Evolutionary conservation across 2,329 filamentous ascomycete species (phyloP), one percentile per base, ranked within the genome.

Genomic region (Pochonia chlamydosporia): DNA sequence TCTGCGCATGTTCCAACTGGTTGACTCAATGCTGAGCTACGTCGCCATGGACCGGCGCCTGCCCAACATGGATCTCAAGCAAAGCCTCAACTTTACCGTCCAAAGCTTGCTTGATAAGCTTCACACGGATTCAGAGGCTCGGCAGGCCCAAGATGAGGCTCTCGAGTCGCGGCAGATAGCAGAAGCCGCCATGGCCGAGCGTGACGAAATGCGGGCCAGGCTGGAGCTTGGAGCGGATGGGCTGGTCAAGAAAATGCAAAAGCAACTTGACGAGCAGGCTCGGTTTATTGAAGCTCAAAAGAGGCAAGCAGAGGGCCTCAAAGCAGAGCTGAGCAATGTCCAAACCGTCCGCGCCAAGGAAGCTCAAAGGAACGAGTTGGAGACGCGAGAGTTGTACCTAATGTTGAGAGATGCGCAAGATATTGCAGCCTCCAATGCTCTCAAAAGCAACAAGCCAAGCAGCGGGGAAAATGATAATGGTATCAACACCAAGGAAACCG

Each of bases 371-470:
- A 95, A 96, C 60, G 93, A 99, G 68, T 74, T 99, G 25, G 93
- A 99, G 69, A 97, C 92, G 2, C 80, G 93, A 70, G 93, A 99
- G 68, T 72, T 99, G 20, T 99, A 97, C 66, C 85, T 99, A 48
- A 99, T 99, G 93, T 84, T 99, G 54, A 84, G 92, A 51, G 93
- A 99, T 67, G 92, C 93, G 31, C 92, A 97, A 67, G 92, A 99
- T 60, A 89, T 96, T 55, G 92, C 92, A 40, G 91, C 90, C 21
- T 90, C 92, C 3, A 88, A 89, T 58, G 87, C 89, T 46, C 70
- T 69, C 47, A 83, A 82, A 63, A 71, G 72, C 52, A 72, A 72
- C 35, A 73, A 67, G 47, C 37, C 42, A 10, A 4, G 8, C 10
- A 4, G 9, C 18, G 18, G 20, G 10, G 35, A 23, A 9, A 13